Evolutionary conservation across 495 filamentous ascomycete genomes (phyloP).

Genomic region (Neurospora sp.): DNA sequence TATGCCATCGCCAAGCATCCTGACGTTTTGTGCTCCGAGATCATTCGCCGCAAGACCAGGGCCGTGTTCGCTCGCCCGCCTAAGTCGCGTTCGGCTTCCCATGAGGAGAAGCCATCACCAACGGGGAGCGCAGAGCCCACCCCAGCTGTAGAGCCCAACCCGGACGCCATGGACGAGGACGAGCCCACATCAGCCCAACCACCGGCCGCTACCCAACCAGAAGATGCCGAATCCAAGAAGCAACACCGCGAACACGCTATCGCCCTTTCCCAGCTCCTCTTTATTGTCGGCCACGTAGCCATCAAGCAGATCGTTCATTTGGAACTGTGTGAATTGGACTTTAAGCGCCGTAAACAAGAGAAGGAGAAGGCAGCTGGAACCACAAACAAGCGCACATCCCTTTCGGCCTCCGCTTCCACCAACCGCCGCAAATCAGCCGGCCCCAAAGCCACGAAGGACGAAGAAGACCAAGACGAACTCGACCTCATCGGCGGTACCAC

Average conservation of each 20-base stretch:
- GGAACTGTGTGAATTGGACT: constrained; percentile 93
- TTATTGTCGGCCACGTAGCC: constrained; percentile 91
- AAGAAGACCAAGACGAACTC: constrained; percentile 69
- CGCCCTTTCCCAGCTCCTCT: constrained; percentile 81
- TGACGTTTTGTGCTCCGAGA: constrained; percentile 85
- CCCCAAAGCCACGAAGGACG: constrained; percentile 34
- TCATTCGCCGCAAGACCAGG: constrained; percentile 77
- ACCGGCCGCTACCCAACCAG: constrained; percentile 21
- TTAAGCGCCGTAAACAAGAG: constrained; percentile 91
- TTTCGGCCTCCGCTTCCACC: constrained; percentile 13
- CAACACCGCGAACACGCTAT: constrained; percentile 53
- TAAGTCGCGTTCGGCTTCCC: constrained; percentile 30
- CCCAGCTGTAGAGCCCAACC: constrained; percentile 11
- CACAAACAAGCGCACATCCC: constrained; percentile 20
- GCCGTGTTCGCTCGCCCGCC: constrained; percentile 52
- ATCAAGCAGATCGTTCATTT: constrained; percentile 99
- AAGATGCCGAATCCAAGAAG: constrained; percentile 18
- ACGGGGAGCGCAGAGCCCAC: not conserved
- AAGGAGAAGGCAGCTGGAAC: constrained; percentile 64
- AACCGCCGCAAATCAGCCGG: not conserved
- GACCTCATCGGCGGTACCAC: constrained; percentile 95
- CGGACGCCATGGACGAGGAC: constrained; percentile 15
- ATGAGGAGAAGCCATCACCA: constrained; percentile 23
- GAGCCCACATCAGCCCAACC: constrained; percentile 13
- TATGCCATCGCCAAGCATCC: constrained; percentile 93